Base-by-base conservation (phyloP, 2,329 filamentous ascomycete genomes). In the Xylaria sp. region DNA sequence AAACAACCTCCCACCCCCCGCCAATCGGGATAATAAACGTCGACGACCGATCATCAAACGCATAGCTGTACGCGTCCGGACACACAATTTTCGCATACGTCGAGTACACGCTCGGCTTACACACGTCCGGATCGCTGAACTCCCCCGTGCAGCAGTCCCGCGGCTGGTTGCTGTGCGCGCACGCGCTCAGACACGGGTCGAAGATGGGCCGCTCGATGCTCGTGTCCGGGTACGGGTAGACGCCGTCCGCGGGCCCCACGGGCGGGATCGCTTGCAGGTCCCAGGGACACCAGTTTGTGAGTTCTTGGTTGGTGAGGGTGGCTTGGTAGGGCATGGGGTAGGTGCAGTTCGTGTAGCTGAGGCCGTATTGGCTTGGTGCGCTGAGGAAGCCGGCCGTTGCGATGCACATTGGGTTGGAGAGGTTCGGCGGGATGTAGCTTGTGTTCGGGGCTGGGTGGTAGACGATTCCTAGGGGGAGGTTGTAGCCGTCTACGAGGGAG, bases 401-500 rank as follows among this genome's bases (percentile, higher is more conserved):
- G 63, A 92, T 88, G 73, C 90, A 93, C 13, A 87, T 86, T 1
- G 85, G 84, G 70, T 92, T 92, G 55, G 87, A 89, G 19, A 91
- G 79, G 68, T 91, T 92, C 7, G 88, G 87, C 10, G 89, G 88
- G 60, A 92, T 86, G 57, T 88, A 80, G 1, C 78, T 80, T 6
- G 82, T 80, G 66, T 89, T 86, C 57, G 81, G 79, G 19, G 86
- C 81, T 2, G 83, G 81, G 30, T 84, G 78, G 66, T 85, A 83
- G 57, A 80, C 78, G 69, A 85, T 83, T 35, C 83, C 87, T 63
- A 92, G 71, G 1, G 89, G 88, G 1, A 93, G 75, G 70, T 93
- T 93, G 80, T 93, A 93, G 53, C 90, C 90, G 70, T 94, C 90
- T 19, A 94, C 90, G 2, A 93, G 79, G 47, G 89, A 92, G 63